These are phyloP conservation scores for Rosa multiflora DNA, from an alignment of 306 rosid species.

Conservation along the genomic window DNA sequence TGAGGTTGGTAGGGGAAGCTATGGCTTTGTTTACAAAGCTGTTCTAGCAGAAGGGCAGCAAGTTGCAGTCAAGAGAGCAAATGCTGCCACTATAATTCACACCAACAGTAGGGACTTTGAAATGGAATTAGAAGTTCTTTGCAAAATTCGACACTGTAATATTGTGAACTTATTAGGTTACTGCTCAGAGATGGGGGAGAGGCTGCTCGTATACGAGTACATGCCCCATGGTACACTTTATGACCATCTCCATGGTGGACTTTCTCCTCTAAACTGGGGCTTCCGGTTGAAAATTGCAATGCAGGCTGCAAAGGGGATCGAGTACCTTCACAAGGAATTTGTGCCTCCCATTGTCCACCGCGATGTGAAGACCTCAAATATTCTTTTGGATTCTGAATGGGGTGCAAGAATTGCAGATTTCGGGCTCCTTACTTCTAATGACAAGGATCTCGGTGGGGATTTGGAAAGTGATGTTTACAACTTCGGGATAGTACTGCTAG, in stretches of 20 bases:
- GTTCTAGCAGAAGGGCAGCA: slow-evolving; percentile 64
- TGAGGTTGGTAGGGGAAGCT: slow-evolving; percentile 91
- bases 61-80: slow-evolving; percentile 91
- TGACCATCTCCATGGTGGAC: slow-evolving; percentile 90
- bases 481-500: slow-evolving; percentile 75
- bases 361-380: slow-evolving; percentile 71
- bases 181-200: slow-evolving; percentile 95
- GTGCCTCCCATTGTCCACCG: slow-evolving; percentile 72
- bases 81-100: slow-evolving; percentile 92
- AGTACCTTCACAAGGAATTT: slow-evolving; percentile 76
- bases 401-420: slow-evolving; percentile 76
- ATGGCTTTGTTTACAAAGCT: slow-evolving; percentile 95
- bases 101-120: slow-evolving; percentile 80
- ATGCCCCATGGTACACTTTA: slow-evolving; percentile 92
- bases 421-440: slow-evolving; percentile 62
- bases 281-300: slow-evolving; percentile 63
- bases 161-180: slow-evolving; percentile 88
- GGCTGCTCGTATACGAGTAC: slow-evolving; percentile 84
- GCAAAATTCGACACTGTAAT: slow-evolving; percentile 72
- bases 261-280: slow-evolving; percentile 80
- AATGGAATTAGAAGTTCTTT: slow-evolving; percentile 77
- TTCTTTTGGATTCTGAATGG: slow-evolving; percentile 87
- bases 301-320: slow-evolving; percentile 86
- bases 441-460: slow-evolving; percentile 49
- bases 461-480: slow-evolving; percentile 58